Evolutionary conservation across 1,139 yeast species (phyloP), one percentile per base, ranked within the genome.

Genomic region (Blastobotrys buckinghamii): DNA sequence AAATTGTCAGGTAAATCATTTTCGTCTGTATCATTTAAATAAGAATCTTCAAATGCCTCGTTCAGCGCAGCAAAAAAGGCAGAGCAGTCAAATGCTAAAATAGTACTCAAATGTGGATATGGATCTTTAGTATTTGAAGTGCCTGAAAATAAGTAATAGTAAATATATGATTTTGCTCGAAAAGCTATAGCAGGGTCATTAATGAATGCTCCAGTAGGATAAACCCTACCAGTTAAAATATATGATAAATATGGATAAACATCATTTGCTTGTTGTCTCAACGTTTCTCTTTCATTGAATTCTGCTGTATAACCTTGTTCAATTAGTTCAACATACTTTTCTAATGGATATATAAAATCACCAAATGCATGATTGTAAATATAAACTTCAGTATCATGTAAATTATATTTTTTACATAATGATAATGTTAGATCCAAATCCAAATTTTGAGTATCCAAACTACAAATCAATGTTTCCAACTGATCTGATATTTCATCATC

Each of bases 1-100:
- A 42, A 15, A n/a, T 34, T 34, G 6, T 4, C 2, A 2, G 46
- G 46, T 13, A 44, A 12, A 24, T 42, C 53, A 13, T 52, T 53
- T 19, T 49, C 59, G n/a, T 57, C 57, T n/a, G 55, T 52, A 41
- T 62, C 67, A 45, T 87, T 86, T 48, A 87, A 62, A 41, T 74
- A 71, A 0, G 83, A 69, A 59, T 85, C 92, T 61, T 87, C 96
- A 62, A 87, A 83, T 29, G 83, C 85, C 60, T 85, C 94, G 60
- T 86, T 84, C 53, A 87, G 62, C 0, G 84, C 76, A 0, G 82
- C 73, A 47, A 86, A 73, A 70, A 82, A 76, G 38, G 77, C 77
- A 29, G 78, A 73, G 7, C 84, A 74, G 54, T 80, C 75, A 53
- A 64, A 71, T 38, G 68, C 69, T 8, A 85, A 63, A 15, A 85